phyloP scores from a whole-genome alignment of 257 asterid genomes.

The Cordia subcordata region DNA sequence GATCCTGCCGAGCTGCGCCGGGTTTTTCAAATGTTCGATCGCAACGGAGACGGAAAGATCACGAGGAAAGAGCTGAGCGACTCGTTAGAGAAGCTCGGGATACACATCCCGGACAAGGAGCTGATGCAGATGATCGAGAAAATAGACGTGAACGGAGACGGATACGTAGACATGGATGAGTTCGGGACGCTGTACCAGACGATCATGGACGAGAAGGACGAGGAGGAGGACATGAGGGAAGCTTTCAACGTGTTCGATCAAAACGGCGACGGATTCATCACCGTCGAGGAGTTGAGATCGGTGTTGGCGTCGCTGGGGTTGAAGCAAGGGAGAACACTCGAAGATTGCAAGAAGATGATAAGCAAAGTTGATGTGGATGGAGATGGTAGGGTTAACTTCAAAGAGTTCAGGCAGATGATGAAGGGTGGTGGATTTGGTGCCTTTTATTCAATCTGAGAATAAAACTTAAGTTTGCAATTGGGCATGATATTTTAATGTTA shows the following conservation, averaged over 20 bases:
- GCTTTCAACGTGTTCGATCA: slow-evolving; percentile 43
- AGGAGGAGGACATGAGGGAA: slow-evolving; percentile 36
- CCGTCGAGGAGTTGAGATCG: slow-evolving; percentile 37
- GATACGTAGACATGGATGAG: slow-evolving; percentile 35
- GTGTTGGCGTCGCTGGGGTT: slow-evolving; percentile 31
- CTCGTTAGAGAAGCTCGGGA: slow-evolving; percentile 31
- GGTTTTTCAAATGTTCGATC: slow-evolving; percentile 41
- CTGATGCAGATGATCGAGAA: slow-evolving; percentile 32
- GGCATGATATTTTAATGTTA: background rate
- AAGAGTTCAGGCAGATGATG: slow-evolving; percentile 43
- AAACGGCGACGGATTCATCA: slow-evolving; percentile 35
- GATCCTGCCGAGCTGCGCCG: slow-evolving; percentile 32
- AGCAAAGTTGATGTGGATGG: slow-evolving; percentile 39
- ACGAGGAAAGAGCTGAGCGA: slow-evolving; percentile 28
- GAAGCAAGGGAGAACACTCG: slow-evolving; percentile 32
- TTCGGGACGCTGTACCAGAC: slow-evolving; percentile 33
- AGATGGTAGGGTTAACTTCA: slow-evolving; percentile 36
- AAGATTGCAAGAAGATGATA: slow-evolving; percentile 37
- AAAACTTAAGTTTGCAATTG: no score
- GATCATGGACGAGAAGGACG: slow-evolving; percentile 30
- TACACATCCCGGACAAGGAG: slow-evolving; percentile 37
- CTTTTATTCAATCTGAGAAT: slow-evolving; percentile 14
- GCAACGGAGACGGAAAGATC: slow-evolving; percentile 36
- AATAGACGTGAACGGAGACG: slow-evolving; percentile 35
- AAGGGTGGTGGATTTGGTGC: slow-evolving; percentile 44